Base-by-base conservation (phyloP, 306 rosid species). In the Gillenia trifoliata region DNA sequence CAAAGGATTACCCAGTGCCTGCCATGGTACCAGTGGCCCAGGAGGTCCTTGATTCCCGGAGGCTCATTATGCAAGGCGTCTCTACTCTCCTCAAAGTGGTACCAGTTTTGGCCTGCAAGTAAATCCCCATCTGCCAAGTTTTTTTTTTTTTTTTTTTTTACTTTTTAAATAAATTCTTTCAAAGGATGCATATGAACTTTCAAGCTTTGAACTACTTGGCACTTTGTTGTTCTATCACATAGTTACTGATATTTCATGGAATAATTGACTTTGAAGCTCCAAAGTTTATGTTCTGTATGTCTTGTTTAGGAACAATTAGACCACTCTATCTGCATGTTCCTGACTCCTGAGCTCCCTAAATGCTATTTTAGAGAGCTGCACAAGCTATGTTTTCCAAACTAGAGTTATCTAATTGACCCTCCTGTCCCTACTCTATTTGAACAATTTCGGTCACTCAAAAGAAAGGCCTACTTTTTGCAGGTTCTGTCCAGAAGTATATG, bases 81-180 rank as follows among this genome's bases (percentile, higher is more conserved):
- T 88, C 98, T 16, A 75, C 85, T 52, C 96, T 89, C 71, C 88
- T 90, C 62, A 83, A 83, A 12, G 55, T 61, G 66, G 50, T 86
- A 64, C 93, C 98, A 8, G 68, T 89, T 71, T 30, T 90, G 84
- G 82, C 91, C 55, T 92, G 97, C 97, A 90, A 87, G 96, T 94
- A 71, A 88, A 90, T 82, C 30, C 25, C 30, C 61, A 45, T 17
- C 38, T 20, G 11, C 41, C 41, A 36, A 36, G 41, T 36, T 7
- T 36, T 36, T 36, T 7, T 36, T 36, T 7, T 36, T 36, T 36
- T 7, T 36, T 36, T 10, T 2, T 8, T 36, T 36, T 36, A 36
- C 41, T 36, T 36, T 36, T 36, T 36, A 36, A 36, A 36, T 36
- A 36, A n/a, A n/a, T 11, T 36, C 8, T 36, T 36, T 1, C 8